Conservation (phyloP, 1,284 basidiomycete genomes). For the Sanghuangporus baumii region DNA sequence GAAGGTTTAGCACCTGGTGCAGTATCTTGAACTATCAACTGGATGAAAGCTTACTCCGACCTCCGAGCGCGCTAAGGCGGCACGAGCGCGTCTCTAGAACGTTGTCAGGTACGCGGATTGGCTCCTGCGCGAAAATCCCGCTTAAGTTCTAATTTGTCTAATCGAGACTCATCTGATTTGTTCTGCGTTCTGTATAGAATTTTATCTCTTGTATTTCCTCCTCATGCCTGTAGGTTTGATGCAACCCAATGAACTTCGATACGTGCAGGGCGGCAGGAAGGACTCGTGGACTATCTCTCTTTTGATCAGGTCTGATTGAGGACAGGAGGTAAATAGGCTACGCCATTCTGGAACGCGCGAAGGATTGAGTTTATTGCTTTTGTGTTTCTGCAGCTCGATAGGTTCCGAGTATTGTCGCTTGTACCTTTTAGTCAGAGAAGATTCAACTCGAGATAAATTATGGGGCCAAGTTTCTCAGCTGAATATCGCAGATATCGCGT, state of each 20-base stretch:
- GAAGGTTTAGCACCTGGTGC: neutral
- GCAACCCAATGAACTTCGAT: no score
- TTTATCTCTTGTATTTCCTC: neutral
- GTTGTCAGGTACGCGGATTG: neutral
- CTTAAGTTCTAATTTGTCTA: conserved; percentile 1
- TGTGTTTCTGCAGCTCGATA: neutral
- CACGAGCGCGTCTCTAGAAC: neutral
- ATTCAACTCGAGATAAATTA: neutral
- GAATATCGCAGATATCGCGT: neutral
- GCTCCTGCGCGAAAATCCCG: conserved; percentile 1
- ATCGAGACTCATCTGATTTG: neutral
- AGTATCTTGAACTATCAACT: neutral
- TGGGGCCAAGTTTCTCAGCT: neutral
- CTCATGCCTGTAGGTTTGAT: neutral
- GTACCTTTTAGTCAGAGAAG: neutral
- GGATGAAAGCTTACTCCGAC: neutral
- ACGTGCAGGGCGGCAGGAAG: no score
- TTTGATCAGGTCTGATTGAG: neutral
- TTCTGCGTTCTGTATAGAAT: neutral
- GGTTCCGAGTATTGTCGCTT: neutral
- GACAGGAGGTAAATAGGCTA: neutral
- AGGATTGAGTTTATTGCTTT: neutral
- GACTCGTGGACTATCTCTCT: neutral
- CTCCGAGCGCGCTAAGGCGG: neutral
- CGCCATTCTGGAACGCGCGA: neutral